phyloP scores from a whole-genome alignment of 805 yeast genomes.

The Lachancea meyersii region DNA sequence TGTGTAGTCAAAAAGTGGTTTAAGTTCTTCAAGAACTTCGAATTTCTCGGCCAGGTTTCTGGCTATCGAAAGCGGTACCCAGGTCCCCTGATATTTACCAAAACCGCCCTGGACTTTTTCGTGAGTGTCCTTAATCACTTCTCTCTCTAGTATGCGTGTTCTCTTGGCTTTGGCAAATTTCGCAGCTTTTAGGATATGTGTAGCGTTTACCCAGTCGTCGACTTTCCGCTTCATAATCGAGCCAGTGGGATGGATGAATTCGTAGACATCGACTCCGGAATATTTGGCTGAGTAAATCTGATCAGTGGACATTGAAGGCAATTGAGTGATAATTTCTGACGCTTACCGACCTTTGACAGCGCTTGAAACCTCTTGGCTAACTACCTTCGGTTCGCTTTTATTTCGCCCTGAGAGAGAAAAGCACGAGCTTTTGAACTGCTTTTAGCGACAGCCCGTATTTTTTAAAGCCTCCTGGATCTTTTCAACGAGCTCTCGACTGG shows the following conservation, averaged over 20 bases:
- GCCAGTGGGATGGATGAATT: slow-evolving; percentile 57
- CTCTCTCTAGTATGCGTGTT: slow-evolving; percentile 85
- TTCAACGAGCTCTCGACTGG: background rate
- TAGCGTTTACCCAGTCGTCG: slow-evolving; percentile 88
- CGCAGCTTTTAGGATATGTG: slow-evolving; percentile 90
- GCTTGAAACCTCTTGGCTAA: too few relatives aligned
- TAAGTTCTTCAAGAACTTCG: slow-evolving; percentile 54
- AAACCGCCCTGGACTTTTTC: slow-evolving; percentile 97
- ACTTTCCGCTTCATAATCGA: slow-evolving; percentile 73
- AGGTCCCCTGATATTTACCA: slow-evolving; percentile 94
- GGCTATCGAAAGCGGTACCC: slow-evolving; percentile 86
- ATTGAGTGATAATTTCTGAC: too few relatives aligned
- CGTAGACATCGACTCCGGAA: slow-evolving; percentile 79
- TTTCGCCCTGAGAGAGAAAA: too few relatives aligned
- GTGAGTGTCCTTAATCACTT: slow-evolving; percentile 83
- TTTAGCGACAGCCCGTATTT: background rate
- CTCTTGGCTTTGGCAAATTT: slow-evolving; percentile 91
- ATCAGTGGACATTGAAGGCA: slow-evolving; percentile 15
- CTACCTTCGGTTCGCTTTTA: too few relatives aligned
- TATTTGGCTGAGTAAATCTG: slow-evolving; percentile 70
- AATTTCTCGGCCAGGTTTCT: slow-evolving; percentile 57
- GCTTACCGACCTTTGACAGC: background rate
- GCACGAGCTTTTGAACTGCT: background rate
- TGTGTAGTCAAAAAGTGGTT: slow-evolving; percentile 59
- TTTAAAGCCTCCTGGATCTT: background rate